Evolutionary conservation across 495 filamentous ascomycete genomes (phyloP).

Genomic region (Durotheca rogersii): DNA sequence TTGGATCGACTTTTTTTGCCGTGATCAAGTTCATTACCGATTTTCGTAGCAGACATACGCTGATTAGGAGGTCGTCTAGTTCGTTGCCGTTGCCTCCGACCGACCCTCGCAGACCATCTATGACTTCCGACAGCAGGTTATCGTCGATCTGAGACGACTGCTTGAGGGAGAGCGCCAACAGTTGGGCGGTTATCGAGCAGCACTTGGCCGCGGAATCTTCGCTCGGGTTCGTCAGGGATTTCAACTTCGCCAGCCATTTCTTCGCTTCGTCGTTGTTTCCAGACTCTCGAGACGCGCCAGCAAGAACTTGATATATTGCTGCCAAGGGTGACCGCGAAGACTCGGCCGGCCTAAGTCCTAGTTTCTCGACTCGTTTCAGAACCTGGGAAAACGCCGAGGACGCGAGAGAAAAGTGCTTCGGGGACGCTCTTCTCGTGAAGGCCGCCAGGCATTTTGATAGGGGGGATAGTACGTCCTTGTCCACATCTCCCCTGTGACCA

Average conservation of each 20-base stretch:
- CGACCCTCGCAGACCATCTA: constrained; percentile 56
- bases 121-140: constrained; percentile 45
- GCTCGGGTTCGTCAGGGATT: constrained; percentile 31
- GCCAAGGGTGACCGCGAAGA: constrained; percentile 39
- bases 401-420: constrained; percentile 32
- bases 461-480: constrained; percentile 69
- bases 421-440: constrained; percentile 58
- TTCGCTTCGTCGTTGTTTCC: constrained; percentile 48
- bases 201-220: constrained; percentile 47
- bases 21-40: constrained; percentile 56
- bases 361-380: constrained; percentile 33
- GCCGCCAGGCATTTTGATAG: constrained; percentile 63
- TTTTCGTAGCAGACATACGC: constrained; percentile 64
- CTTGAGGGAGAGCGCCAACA: constrained; percentile 48
- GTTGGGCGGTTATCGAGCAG: constrained; percentile 44
- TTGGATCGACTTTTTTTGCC: constrained; percentile 8
- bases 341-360: constrained; percentile 20
- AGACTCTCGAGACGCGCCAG: constrained; percentile 45
- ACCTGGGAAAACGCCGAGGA: constrained; percentile 28
- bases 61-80: constrained; percentile 68
- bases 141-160: constrained; percentile 37
- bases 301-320: constrained; percentile 43
- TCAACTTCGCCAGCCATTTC: constrained; percentile 48
- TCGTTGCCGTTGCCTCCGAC: constrained; percentile 63
- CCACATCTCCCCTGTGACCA: constrained; percentile 64